Evolutionary conservation across 2,329 filamentous ascomycete species (phyloP).

Genomic region (Venturia aucupariae): DNA sequence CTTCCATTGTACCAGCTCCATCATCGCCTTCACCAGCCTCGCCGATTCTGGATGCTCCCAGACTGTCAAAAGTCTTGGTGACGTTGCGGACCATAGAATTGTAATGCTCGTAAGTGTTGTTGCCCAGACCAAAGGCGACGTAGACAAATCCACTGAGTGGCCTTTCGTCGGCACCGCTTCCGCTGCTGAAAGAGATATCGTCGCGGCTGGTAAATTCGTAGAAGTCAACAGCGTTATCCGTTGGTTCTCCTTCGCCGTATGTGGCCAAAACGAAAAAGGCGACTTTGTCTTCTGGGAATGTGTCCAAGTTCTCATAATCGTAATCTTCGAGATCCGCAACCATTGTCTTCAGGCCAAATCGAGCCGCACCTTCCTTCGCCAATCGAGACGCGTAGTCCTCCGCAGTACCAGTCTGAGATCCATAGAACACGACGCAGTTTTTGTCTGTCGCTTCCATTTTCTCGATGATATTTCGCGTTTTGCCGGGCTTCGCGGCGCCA

Average conservation of each 20-base stretch:
- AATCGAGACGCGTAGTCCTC: constrained; percentile 96
- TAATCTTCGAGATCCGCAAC: constrained; percentile 97
- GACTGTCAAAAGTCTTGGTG: constrained; percentile 67
- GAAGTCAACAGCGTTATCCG: constrained; percentile 97
- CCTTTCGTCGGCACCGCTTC: constrained; percentile 51
- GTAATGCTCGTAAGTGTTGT: constrained; percentile 99
- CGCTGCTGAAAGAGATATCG: constrained; percentile 70
- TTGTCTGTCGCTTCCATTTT: constrained; percentile 93
- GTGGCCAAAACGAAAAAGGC: constrained; percentile 94
- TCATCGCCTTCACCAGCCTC: constrained; percentile 92
- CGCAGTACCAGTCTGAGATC: constrained; percentile 94
- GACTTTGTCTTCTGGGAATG: constrained; percentile 80
- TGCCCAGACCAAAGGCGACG: constrained; percentile 90
- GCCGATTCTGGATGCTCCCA: constrained; percentile 78
- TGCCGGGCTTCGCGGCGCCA: constrained; percentile 64
- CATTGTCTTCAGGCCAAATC: constrained; percentile 96
- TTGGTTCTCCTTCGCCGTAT: constrained; percentile 96
- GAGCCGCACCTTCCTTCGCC: constrained; percentile 93
- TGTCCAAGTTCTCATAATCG: constrained; percentile 89
- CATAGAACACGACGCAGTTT: constrained; percentile 98
- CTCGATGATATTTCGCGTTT: constrained; percentile 86
- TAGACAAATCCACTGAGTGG: constrained; percentile 80
- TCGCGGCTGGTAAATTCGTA: constrained; percentile 90
- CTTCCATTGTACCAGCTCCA: constrained; percentile 97
- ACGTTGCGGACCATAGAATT: constrained; percentile 96